Conservation (phyloP, 192 early-diverging fungal species). For the Coemansia sp. region DNA sequence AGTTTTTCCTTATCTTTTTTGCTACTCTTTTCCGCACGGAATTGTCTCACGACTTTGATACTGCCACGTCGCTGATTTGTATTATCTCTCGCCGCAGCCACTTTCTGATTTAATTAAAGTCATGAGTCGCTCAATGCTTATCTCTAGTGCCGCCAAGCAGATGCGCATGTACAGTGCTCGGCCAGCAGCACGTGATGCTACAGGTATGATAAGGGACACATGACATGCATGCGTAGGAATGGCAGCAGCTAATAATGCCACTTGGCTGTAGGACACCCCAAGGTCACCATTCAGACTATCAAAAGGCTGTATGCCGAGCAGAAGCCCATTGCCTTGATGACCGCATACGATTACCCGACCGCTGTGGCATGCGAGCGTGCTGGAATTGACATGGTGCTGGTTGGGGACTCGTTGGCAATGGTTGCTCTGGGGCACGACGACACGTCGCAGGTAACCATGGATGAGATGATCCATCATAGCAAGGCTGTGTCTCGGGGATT, state of each 20-base stretch:
- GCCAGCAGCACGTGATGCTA: constrained; percentile 12
- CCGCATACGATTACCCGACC: constrained; percentile 96
- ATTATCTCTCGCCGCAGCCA: background rate
- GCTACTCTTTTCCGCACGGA: background rate
- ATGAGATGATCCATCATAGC: constrained; percentile 97
- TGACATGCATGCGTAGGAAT: background rate
- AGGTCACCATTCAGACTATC: constrained; percentile 86
- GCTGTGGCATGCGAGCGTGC: constrained; percentile 77
- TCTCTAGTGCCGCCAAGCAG: background rate
- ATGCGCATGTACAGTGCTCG: constrained; percentile 42
- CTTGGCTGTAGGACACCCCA: constrained; percentile 46
- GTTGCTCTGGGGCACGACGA: constrained; percentile 87
- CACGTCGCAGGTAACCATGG: constrained; percentile 83
- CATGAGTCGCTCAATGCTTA: constrained; percentile 3
- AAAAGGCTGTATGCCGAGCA: constrained; percentile 65
- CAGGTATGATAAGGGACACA: constrained; percentile 10
- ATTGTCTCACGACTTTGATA: constrained; percentile 10
- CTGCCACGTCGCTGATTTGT: constrained; percentile 12
- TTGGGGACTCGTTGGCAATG: constrained; percentile 97
- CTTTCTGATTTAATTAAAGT: background rate
- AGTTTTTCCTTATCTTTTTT: constrained; percentile 5
- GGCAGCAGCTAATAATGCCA: background rate
- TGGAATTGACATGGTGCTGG: constrained; percentile 83
- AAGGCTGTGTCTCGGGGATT: constrained; percentile 81
- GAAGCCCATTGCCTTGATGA: constrained; percentile 90